Conservation (phyloP, 352 stramenopile genomes). For the Thraustochytrium sp. region DNA sequence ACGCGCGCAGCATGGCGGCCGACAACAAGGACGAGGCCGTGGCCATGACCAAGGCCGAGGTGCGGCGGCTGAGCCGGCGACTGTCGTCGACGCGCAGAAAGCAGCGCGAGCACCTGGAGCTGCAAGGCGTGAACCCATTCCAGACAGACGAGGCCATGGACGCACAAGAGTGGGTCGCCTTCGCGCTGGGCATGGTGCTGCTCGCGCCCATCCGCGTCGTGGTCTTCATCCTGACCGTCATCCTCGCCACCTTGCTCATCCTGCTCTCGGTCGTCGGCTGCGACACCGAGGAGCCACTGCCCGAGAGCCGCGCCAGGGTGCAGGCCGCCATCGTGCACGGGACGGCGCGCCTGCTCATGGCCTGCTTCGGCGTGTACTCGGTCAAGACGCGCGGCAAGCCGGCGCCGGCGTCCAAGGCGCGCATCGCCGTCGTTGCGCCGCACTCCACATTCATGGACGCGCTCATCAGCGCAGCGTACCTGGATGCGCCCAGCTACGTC, state of each 20-base stretch:
- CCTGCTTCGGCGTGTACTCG: slow-evolving; percentile 9
- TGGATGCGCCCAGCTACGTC: not conserved
- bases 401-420: not conserved
- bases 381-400: not conserved
- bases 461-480: not conserved
- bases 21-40: no score
- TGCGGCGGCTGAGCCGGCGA: not conserved
- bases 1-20: no score
- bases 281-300: not conserved
- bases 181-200: not conserved
- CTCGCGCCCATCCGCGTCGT: not conserved
- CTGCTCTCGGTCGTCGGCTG: not conserved
- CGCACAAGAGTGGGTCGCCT: not conserved
- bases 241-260: not conserved
- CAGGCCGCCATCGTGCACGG: not conserved
- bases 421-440: not conserved
- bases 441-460: slow-evolving; percentile 34
- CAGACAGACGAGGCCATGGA: slow-evolving; percentile 33
- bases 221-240: slow-evolving; percentile 16
- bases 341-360: not conserved
- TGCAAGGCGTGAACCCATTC: slow-evolving; percentile 19
- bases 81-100: not conserved
- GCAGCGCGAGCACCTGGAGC: not conserved
- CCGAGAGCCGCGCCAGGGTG: not conserved
- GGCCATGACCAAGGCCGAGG: no score